Percentiles rank a stretch among this genome's conserved stretches.
These are phyloP conservation scores for Penstemon davidsonii DNA, from an alignment of 257 asterid genomes.

Conservation along the genomic window DNA sequence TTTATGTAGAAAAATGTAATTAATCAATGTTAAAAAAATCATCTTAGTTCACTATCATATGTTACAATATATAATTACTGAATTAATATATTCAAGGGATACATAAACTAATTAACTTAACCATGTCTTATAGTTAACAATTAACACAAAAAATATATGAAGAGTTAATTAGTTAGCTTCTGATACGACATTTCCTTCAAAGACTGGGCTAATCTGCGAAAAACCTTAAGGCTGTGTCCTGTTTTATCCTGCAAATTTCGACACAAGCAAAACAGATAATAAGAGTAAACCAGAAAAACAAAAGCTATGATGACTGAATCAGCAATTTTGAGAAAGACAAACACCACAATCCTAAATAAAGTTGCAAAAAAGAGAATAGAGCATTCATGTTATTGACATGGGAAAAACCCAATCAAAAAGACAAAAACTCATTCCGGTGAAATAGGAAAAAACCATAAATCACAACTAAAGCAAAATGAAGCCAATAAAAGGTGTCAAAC, in stretches of 20 bases:
- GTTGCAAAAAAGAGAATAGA: too few species aligned
- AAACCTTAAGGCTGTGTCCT: slow-evolving; percentile 71
- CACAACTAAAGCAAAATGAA: neutral
- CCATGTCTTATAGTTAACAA: neutral
- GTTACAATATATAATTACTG: too few species aligned
- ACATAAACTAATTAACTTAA: too few species aligned
- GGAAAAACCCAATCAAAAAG: too few species aligned
- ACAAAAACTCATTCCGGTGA: too few species aligned
- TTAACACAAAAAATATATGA: neutral
- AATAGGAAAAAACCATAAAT: neutral
- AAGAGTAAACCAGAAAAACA: neutral
- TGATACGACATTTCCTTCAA: slow-evolving; percentile 72
- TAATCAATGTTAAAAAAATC: too few species aligned
- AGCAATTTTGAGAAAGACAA: too few species aligned
- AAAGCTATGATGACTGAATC: neutral
- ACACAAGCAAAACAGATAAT: neutral
- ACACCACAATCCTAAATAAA: too few species aligned
- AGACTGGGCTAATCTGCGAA: slow-evolving; percentile 62
- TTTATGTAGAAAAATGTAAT: too few species aligned
- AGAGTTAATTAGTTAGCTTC: slow-evolving; percentile 42
- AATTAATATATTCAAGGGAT: too few species aligned
- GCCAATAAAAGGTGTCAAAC: neutral
- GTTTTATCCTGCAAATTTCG: slow-evolving; percentile 64
- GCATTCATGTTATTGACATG: too few species aligned
- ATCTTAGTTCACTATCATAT: too few species aligned